phyloP scores from a whole-genome alignment of 768 basidiomycete species.

The Chiua virens region DNA sequence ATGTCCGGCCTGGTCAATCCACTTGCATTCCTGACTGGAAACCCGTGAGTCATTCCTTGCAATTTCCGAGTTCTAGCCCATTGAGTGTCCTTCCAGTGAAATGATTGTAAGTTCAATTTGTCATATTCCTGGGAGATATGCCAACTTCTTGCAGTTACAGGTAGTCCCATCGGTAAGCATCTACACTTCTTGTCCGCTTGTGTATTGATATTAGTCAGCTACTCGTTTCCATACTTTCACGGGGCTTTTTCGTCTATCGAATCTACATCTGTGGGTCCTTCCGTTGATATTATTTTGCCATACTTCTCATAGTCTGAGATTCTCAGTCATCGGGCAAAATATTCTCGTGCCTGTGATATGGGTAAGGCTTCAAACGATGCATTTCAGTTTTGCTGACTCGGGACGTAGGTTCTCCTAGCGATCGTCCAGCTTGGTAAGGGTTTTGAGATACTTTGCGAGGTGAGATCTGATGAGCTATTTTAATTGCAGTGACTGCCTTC shows the following conservation, averaged over 20 bases:
- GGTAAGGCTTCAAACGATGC: not conserved
- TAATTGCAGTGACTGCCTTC: not conserved
- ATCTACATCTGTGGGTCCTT: not conserved
- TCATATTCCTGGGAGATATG: no score
- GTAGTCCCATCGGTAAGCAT: not conserved
- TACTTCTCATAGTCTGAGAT: no score
- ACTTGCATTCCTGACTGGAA: not conserved
- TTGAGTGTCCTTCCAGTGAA: not conserved
- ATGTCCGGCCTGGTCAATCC: not conserved
- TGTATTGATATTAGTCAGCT: not conserved
- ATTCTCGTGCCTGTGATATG: not conserved
- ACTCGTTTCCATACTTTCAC: not conserved
- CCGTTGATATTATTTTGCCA: no score
- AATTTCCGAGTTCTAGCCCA: no score
- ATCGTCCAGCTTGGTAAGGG: not conserved
- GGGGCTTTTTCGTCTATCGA: conserved; percentile 1
- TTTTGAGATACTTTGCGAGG: no score
- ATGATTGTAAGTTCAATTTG: not conserved
- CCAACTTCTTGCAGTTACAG: not conserved
- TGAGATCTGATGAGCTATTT: no score
- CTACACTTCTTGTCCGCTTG: not conserved
- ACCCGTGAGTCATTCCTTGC: not conserved
- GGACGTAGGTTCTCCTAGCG: not conserved
- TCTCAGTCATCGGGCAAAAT: not conserved
- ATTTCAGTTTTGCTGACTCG: not conserved